Evolutionary conservation across 345 rosid genomes (phyloP), one percentile per base, ranked within the genome.

Genomic region (Moringa oleifera): DNA sequence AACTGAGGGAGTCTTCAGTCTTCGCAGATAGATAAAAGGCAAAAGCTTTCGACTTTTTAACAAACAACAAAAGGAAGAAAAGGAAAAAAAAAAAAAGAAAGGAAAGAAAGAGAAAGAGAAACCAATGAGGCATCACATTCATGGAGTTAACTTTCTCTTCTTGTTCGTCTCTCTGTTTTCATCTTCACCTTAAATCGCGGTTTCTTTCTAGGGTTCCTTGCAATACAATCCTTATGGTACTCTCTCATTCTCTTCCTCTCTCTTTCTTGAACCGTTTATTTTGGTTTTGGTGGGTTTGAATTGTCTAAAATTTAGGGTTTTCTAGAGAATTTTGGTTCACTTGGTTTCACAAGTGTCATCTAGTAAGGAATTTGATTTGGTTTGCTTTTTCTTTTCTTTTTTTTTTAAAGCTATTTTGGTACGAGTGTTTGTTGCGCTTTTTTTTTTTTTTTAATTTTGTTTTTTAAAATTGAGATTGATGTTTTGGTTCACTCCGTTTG

Each of bases 121-220:
- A 68, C 46, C 53, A 57, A 59, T 57, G 36, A 50, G 65, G 46
- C 17, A 21, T 51, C 65, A 31, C 31, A 41, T 41, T 41, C 47
- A 41, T 41, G 47, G 12, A 4, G 47, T 5, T 1, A 41, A 41
- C 6, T 4, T 41, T 4, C 6, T 41, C 47, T 41, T 41, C 47
- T 41, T 33, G 37, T 33, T 41, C 12, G 6, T 11, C 13, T 41
- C 47, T 15, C 17, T 16, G 12, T 7, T 59, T 59, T 71, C 63
- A 64, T 64, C 66, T 23, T 37, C 58, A 22, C 72, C 76, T 62
- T 9, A 41, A 66, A 71, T 65, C 50, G 61, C 73, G 65, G 59
- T 55, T 22, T 60, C 25, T 25, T 50, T 63, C 55, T 62, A 55
- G 69, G 77, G 61, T 70, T 63, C 23, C 20, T 21, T 20, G 6